Conservation (phyloP, 2,329 filamentous ascomycete species). For the Pseudogymnoascus destructans region DNA sequence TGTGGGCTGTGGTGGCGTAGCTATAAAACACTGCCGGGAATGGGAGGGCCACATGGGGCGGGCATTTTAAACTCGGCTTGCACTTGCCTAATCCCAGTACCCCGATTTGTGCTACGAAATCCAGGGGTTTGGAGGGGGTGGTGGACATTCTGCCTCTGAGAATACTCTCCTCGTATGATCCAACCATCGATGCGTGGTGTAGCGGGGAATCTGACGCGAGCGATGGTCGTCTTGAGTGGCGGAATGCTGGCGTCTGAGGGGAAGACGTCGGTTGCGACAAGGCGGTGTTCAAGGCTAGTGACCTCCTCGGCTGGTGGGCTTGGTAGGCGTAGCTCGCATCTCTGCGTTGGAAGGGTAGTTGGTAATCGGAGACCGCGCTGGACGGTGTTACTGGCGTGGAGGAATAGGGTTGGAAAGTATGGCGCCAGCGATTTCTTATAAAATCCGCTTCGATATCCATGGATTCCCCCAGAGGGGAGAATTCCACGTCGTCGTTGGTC, state of each 20-base stretch:
- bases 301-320: conserved; percentile 65
- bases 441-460: conserved; percentile 34
- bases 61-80: conserved; percentile 72
- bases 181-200: conserved; percentile 89
- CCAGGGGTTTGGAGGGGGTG: conserved; percentile 78
- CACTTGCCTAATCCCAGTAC: conserved; percentile 83
- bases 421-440: conserved; percentile 40
- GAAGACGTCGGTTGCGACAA: conserved; percentile 29
- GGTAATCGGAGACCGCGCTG: conserved; percentile 29
- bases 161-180: conserved; percentile 95
- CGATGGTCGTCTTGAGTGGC: conserved; percentile 52
- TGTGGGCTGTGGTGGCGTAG: conserved; percentile 57
- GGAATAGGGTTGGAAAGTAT: conserved; percentile 57
- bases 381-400: conserved; percentile 33
- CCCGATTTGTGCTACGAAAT: conserved; percentile 91
- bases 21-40: conserved; percentile 96
- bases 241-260: conserved; percentile 35
- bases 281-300: conserved; percentile 48
- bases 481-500: conserved; percentile 66
- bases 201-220: conserved; percentile 65
- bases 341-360: conserved; percentile 35
- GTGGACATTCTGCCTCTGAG: conserved; percentile 93
- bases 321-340: conserved; percentile 59
- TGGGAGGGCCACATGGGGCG: conserved; percentile 75
- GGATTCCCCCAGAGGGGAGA: conserved; percentile 40